Percentiles rank a stretch among this genome's conserved stretches.
These are phyloP conservation scores for Discostella pseudostelligera DNA, from an alignment of 108 stramenopile genomes.

Conservation along the genomic window DNA sequence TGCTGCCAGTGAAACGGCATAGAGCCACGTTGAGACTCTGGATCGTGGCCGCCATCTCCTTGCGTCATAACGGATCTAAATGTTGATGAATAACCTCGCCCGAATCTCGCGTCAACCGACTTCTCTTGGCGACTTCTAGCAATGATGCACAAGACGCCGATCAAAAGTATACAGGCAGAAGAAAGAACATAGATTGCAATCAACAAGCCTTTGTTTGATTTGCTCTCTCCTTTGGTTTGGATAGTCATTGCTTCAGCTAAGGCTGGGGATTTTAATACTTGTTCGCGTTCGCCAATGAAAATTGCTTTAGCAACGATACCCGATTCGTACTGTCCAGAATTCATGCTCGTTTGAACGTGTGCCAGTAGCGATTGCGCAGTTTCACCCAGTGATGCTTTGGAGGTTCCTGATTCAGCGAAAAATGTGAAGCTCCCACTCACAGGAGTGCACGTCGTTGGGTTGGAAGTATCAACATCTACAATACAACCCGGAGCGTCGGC, in stretches of 20 bases:
- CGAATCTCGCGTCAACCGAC: no score
- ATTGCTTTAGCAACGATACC: slow-evolving; percentile 17
- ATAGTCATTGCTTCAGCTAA: background rate
- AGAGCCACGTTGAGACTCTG: slow-evolving; percentile 2
- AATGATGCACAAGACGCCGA: slow-evolving; percentile 14
- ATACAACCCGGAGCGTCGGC: slow-evolving; percentile 36
- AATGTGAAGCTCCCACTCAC: slow-evolving; percentile 30
- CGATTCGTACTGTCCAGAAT: slow-evolving; percentile 25
- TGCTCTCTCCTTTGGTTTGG: background rate
- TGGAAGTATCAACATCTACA: slow-evolving; percentile 20
- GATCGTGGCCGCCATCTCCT: no score
- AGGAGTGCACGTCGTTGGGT: slow-evolving; percentile 34
- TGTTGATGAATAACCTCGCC: no score
- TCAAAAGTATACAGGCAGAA: slow-evolving; percentile 20
- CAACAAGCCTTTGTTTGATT: slow-evolving; percentile 8
- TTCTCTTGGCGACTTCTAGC: no score
- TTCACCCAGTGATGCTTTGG: background rate
- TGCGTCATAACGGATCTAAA: no score
- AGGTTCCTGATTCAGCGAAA: slow-evolving; percentile 24
- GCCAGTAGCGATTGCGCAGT: slow-evolving; percentile 13
- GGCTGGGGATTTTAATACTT: background rate
- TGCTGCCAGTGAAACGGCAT: background rate
- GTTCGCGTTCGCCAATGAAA: slow-evolving; percentile 41
- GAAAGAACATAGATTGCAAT: slow-evolving; percentile 20
- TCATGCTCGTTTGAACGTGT: slow-evolving; percentile 28